phyloP scores from a whole-genome alignment of 257 asterid species.

The Catharanthus roseus region DNA sequence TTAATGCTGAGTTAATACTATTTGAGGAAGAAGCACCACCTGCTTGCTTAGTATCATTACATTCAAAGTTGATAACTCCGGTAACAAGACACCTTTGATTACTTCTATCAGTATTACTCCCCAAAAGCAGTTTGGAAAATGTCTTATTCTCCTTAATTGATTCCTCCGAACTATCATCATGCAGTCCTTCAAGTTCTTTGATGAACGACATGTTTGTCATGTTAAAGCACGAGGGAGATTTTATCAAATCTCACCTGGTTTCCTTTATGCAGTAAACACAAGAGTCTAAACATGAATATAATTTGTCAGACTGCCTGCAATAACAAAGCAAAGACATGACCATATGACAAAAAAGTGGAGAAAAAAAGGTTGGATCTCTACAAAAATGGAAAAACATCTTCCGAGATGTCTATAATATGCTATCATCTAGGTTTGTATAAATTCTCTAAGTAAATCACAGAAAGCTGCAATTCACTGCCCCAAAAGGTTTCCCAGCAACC shows the following conservation, averaged over 20 bases:
- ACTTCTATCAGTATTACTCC: constrained; percentile 29
- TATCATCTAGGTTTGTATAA: neutral
- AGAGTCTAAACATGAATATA: neutral
- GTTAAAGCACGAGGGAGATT: constrained; percentile 3
- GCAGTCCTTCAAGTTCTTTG: constrained; percentile 56
- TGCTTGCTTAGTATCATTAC: constrained; percentile 26
- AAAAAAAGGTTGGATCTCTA: neutral
- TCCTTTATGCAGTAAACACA: neutral
- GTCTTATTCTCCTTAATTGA: constrained; percentile 51
- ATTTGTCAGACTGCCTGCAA: constrained; percentile 9
- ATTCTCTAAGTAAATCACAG: constrained; percentile 2
- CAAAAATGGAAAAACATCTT: neutral
- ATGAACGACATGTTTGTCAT: constrained; percentile 37
- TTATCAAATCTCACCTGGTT: neutral
- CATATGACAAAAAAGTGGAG: constrained; percentile 3
- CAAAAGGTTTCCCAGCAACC: neutral
- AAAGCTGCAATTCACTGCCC: neutral
- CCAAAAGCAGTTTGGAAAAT: constrained; percentile 59
- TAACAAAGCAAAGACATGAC: constrained; percentile 8
- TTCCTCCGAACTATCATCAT: constrained; percentile 64
- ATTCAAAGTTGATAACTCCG: constrained; percentile 34
- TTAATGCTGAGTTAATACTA: constrained; percentile 54
- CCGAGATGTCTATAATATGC: neutral
- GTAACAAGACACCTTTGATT: constrained; percentile 36
- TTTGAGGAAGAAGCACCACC: constrained; percentile 34